Percentiles rank a stretch among this genome's conserved stretches.
Evolutionary conservation across 1,284 basidiomycete genomes (phyloP).

Genomic region (Trichosporon sp.): DNA sequence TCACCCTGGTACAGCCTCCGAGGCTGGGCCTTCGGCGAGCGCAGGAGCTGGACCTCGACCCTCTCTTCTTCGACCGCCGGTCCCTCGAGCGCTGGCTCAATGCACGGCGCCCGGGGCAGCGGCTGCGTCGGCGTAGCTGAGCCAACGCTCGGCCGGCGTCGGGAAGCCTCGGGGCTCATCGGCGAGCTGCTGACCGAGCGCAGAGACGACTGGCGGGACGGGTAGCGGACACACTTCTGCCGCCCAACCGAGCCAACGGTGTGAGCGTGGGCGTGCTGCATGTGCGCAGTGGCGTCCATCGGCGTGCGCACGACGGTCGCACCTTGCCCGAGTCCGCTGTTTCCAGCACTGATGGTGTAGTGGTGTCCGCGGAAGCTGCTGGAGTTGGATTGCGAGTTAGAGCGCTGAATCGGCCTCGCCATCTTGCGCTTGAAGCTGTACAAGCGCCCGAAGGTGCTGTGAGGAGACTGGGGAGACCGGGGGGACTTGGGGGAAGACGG

Average conservation of each 20-base stretch:
- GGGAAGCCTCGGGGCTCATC: not conserved
- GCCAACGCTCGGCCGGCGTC: not conserved
- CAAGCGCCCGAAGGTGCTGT: not conserved
- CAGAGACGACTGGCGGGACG: conserved; percentile 8
- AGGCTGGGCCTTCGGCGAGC: not conserved
- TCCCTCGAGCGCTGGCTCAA: not conserved
- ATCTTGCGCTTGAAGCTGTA: not conserved
- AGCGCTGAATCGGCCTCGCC: conserved; percentile 9
- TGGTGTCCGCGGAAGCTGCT: not conserved
- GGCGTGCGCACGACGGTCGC: conserved; percentile 31
- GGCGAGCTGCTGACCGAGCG: not conserved
- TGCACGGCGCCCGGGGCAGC: not conserved
- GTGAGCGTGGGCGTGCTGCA: conserved; percentile 6
- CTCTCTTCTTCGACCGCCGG: not conserved
- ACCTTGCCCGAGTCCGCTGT: conserved; percentile 16
- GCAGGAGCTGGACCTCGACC: not conserved
- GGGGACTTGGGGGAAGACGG: not conserved
- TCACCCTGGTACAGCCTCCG: not conserved
- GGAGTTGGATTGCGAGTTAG: conserved; percentile 13
- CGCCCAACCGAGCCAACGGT: not conserved
- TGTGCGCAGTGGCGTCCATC: conserved; percentile 24
- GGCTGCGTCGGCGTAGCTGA: not conserved
- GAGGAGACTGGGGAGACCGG: not conserved
- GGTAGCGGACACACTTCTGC: not conserved
- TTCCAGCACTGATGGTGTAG: no score